These are phyloP conservation scores for Penicillium crustosum DNA, from an alignment of 2,329 filamentous ascomycete genomes.

Conservation along the genomic window DNA sequence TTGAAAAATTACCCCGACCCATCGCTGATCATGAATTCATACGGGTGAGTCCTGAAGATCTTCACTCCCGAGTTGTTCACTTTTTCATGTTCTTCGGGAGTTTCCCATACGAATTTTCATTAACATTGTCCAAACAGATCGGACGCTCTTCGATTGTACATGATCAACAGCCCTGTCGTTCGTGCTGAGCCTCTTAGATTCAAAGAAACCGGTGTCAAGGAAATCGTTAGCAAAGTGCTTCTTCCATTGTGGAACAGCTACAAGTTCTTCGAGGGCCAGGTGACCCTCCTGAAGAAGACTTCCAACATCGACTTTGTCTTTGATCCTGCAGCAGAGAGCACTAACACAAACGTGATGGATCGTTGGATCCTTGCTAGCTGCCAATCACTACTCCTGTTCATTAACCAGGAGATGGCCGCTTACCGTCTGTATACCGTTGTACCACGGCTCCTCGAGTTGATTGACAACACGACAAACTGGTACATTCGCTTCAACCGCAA, in stretches of 20 bases:
- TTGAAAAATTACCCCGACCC: constrained; percentile 96
- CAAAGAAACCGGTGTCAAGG: constrained; percentile 89
- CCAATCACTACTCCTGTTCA: constrained; percentile 86
- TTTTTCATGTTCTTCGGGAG: neutral
- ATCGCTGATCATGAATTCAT: constrained; percentile 75
- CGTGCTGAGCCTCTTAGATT: constrained; percentile 87
- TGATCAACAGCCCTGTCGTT: constrained; percentile 96
- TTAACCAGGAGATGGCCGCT: constrained; percentile 84
- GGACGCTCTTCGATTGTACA: constrained; percentile 87
- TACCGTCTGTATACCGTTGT: constrained; percentile 90
- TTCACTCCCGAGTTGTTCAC: neutral
- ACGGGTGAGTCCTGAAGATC: constrained; percentile 47
- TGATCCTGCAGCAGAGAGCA: constrained; percentile 70
- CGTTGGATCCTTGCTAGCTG: constrained; percentile 91
- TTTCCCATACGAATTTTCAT: neutral
- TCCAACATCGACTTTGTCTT: constrained; percentile 75
- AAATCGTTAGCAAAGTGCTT: constrained; percentile 88
- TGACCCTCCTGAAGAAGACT: constrained; percentile 80
- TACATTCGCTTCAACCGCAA: constrained; percentile 95
- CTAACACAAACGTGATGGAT: constrained; percentile 91
- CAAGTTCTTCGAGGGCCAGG: constrained; percentile 92
- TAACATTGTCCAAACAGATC: constrained; percentile 51
- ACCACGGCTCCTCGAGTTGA: constrained; percentile 75
- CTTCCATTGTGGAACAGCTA: constrained; percentile 95
- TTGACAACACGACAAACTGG: constrained; percentile 98